Percentiles rank a stretch among this genome's conserved stretches.
Evolutionary conservation across 169 alveolate genomes (phyloP).

Genomic region (Plasmodium blacklocki): DNA sequence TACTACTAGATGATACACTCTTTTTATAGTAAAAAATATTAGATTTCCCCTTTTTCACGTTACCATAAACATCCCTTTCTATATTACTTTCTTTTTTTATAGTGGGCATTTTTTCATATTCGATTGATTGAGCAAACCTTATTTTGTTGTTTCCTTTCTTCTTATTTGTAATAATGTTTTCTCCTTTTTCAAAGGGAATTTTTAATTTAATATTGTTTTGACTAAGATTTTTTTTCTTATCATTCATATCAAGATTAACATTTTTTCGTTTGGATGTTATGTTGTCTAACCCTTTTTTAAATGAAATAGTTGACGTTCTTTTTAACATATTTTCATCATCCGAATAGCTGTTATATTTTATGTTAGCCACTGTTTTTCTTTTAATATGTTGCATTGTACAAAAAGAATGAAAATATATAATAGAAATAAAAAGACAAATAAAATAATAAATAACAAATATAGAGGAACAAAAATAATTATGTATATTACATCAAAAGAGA

Average conservation of each 20-base stretch:
- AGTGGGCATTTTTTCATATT: not conserved
- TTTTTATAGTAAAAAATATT: not conserved
- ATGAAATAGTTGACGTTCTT: not conserved
- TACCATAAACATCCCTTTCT: not conserved
- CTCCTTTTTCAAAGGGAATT: not conserved
- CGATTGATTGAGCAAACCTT: too few species aligned
- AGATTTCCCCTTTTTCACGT: not conserved
- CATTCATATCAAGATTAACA: constrained; percentile 2
- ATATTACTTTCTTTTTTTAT: not conserved
- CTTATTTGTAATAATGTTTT: not conserved
- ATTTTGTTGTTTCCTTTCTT: constrained; percentile 3
- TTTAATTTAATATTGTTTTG: constrained; percentile 19
- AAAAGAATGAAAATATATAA: not conserved
- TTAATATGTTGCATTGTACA: constrained; percentile 28
- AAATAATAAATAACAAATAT: too few species aligned
- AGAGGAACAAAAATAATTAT: not conserved
- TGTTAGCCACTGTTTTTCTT: constrained; percentile 41
- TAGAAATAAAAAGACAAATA: not conserved
- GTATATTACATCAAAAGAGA: not conserved
- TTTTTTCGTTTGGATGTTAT: constrained; percentile 3
- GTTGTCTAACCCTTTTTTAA: constrained; percentile 17
- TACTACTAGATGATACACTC: constrained; percentile 1
- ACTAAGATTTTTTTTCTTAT: constrained; percentile 2
- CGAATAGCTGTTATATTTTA: constrained; percentile 12
- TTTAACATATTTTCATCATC: not conserved